phyloP scores from a whole-genome alignment of 495 filamentous ascomycete genomes.

The Penicillium subrubescens region DNA sequence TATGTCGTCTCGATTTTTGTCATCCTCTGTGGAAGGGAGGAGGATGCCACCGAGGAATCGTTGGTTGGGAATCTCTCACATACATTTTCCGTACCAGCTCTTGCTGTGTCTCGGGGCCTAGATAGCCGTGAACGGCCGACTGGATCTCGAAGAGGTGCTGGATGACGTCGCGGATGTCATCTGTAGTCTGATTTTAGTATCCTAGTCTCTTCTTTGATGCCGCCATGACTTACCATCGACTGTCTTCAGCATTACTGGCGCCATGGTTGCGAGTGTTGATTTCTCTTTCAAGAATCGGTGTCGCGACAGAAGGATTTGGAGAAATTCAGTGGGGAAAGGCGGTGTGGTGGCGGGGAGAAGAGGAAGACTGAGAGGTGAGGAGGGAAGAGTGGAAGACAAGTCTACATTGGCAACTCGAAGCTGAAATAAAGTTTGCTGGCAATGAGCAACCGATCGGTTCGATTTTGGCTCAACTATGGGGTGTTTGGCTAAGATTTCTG shows the following conservation, averaged over 20 bases:
- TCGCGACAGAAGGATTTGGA: constrained; percentile 10
- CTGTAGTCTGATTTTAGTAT: constrained; percentile 25
- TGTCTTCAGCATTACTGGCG: constrained; percentile 46
- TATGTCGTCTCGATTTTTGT: neutral
- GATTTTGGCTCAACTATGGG: too few relatives aligned
- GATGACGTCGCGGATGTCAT: constrained; percentile 61
- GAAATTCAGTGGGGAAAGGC: constrained; percentile 21
- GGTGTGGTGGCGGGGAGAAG: constrained; percentile 16
- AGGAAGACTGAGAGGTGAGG: too few relatives aligned
- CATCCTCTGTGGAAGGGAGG: constrained; percentile 19
- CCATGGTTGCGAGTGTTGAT: constrained; percentile 34
- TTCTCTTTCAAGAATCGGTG: neutral
- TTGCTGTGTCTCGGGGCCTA: constrained; percentile 61
- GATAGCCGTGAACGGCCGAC: constrained; percentile 69
- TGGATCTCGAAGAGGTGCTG: constrained; percentile 87
- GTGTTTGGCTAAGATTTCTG: too few relatives aligned
- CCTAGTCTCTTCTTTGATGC: neutral
- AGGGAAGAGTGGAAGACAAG: too few relatives aligned
- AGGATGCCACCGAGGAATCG: constrained; percentile 12
- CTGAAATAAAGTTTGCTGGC: too few relatives aligned
- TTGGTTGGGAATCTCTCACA: constrained; percentile 6
- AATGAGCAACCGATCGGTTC: too few relatives aligned
- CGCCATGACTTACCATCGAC: constrained; percentile 48
- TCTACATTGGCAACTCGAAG: too few relatives aligned
- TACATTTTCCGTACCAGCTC: constrained; percentile 67